Evolutionary conservation across 2,329 filamentous ascomycete species (phyloP).

Genomic region (Pestalotiopsis sp.): DNA sequence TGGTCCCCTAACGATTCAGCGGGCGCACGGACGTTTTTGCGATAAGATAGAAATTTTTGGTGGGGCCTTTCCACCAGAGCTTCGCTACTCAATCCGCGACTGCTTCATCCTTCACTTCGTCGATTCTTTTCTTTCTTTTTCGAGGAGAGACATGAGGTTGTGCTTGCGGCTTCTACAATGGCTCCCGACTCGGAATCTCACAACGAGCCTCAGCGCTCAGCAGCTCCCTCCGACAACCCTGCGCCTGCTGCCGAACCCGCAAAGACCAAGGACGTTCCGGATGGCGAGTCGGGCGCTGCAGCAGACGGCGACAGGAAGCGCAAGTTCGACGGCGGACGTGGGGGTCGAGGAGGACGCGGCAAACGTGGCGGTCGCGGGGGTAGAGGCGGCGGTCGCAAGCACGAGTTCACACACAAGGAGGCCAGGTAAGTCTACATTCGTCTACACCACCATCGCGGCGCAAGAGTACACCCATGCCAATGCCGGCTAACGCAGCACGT

Average conservation of each 20-base stretch:
- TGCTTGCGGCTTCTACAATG: constrained; percentile 22
- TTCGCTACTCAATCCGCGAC: neutral
- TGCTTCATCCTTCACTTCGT: neutral
- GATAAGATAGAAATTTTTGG: constrained; percentile 9
- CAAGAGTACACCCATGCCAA: constrained; percentile 22
- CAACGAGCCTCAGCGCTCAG: constrained; percentile 6
- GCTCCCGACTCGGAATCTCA: constrained; percentile 18
- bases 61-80: neutral
- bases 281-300: constrained; percentile 16
- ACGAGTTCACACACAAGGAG: constrained; percentile 19
- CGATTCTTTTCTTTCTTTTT: neutral
- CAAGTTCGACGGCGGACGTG: constrained; percentile 15
- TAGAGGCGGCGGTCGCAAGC: constrained; percentile 14
- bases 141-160: constrained; percentile 20
- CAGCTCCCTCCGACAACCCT: constrained; percentile 11
- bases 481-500: constrained; percentile 47
- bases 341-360: constrained; percentile 14
- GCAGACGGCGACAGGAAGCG: constrained; percentile 19
- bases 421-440: constrained; percentile 8
- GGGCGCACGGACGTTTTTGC: neutral
- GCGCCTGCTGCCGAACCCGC: constrained; percentile 11
- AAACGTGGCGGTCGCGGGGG: constrained; percentile 16
- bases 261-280: constrained; percentile 14
- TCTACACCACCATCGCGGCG: neutral
- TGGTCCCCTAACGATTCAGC: neutral